Percentiles rank a stretch among this genome's conserved stretches.
Evolutionary conservation across 352 stramenopile species (phyloP).

Genomic region (Thalassiosira pacifica): DNA sequence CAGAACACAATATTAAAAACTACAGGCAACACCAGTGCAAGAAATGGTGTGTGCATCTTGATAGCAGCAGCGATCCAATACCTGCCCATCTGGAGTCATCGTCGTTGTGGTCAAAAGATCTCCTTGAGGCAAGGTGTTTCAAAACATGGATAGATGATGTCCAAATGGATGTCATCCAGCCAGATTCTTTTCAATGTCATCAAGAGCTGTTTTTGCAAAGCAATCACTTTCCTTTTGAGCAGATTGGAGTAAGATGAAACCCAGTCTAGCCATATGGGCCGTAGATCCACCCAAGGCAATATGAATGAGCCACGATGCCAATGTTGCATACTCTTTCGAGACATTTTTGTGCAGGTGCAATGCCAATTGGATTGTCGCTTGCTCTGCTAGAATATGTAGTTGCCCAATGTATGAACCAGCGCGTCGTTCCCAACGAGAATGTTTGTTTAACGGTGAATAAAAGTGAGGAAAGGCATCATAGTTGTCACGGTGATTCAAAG

Average conservation of each 20-base stretch:
- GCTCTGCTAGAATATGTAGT: not conserved
- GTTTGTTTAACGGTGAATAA: not conserved
- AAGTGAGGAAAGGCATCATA: not conserved
- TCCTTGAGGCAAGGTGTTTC: no score
- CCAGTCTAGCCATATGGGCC: not conserved
- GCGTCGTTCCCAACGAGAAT: not conserved
- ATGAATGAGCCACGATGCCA: not conserved
- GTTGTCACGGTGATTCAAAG: not conserved
- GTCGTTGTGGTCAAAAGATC: no score
- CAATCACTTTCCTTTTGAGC: not conserved
- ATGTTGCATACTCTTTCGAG: not conserved
- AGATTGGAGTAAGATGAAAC: not conserved
- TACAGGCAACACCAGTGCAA: no score
- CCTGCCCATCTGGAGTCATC: no score
- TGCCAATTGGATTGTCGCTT: not conserved
- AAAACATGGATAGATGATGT: no score
- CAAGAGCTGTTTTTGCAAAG: not conserved
- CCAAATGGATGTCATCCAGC: no score
- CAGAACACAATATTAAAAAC: no score
- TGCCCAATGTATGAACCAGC: no score
- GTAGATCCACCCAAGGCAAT: not conserved
- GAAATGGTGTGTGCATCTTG: no score
- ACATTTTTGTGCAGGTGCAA: not conserved
- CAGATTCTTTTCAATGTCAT: no score
- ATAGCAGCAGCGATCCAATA: no score